Conservation (phyloP, 805 yeast genomes). For the Candida pseudoglaebosa region DNA sequence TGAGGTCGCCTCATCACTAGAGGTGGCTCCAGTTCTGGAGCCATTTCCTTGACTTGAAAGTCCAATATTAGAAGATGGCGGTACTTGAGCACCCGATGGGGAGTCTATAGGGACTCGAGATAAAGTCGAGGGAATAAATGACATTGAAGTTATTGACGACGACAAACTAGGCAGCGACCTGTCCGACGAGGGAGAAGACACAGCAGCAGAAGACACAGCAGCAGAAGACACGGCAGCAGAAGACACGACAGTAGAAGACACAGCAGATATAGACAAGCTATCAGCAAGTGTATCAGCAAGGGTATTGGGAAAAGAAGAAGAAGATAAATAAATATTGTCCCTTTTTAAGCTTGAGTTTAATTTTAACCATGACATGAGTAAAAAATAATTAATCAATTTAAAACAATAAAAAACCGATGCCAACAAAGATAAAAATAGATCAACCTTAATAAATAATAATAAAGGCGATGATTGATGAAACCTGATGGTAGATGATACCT, state of each 20-base stretch:
- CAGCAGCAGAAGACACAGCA: background rate
- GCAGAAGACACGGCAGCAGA: background rate
- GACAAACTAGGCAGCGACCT: conserved; percentile 6
- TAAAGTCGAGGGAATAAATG: background rate
- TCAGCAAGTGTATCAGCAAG: background rate
- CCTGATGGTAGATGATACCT: no score
- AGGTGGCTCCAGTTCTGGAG: background rate
- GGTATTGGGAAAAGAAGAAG: background rate
- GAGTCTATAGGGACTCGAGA: no score
- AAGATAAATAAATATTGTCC: no score
- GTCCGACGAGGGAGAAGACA: background rate
- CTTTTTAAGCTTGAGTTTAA: no score
- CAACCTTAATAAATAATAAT: no score
- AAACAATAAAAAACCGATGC: no score
- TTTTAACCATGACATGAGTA: no score
- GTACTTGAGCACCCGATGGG: no score
- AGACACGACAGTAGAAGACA: background rate
- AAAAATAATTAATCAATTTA: no score
- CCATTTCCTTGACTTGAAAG: no score
- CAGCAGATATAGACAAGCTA: background rate
- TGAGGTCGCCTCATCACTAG: background rate
- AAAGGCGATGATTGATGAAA: no score
- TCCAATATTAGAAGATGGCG: conserved; percentile 1
- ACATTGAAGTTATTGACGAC: conserved; percentile 5
- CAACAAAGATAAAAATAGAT: no score